These are phyloP conservation scores for Calocybe gambosa DNA, from an alignment of 1,284 basidiomycete genomes.

Conservation along the genomic window DNA sequence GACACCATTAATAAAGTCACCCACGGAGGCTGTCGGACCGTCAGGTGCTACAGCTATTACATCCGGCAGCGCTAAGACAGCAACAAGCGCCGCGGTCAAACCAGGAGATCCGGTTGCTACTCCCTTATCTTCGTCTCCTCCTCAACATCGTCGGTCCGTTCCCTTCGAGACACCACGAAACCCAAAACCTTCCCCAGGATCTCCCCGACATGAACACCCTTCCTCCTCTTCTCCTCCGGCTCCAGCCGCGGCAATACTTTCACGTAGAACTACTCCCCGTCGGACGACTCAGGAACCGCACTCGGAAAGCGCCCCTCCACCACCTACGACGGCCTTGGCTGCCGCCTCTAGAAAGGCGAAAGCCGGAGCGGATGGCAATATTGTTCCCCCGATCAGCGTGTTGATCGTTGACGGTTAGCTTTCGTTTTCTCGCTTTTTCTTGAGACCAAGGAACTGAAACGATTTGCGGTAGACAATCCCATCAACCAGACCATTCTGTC, in stretches of 20 bases:
- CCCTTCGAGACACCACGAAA: constrained; percentile 5
- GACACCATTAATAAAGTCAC: no score
- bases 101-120: no score
- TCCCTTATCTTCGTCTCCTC: no score
- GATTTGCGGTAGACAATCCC: constrained; percentile 94
- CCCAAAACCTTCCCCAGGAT: constrained; percentile 14
- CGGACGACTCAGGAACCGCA: constrained; percentile 6
- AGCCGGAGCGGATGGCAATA: constrained; percentile 37
- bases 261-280: constrained; percentile 8
- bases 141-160: constrained; percentile 2
- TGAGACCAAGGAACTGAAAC: no score
- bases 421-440: constrained; percentile 8
- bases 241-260: constrained; percentile 13
- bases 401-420: constrained; percentile 88
- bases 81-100: no score
- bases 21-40: background rate
- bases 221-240: no score
- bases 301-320: background rate
- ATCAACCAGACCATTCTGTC: constrained; percentile 98
- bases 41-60: constrained; percentile 1
- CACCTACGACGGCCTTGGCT: no score
- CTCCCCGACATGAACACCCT: no score
- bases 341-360: constrained; percentile 24
- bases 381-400: constrained; percentile 92
- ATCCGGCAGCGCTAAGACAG: constrained; percentile 7